A percentile compares a stretch with the other conserved stretches of the same genome.
Evolutionary conservation across 2,329 filamentous ascomycete genomes (phyloP).

Genomic region (Colletotrichum cordylinicola): DNA sequence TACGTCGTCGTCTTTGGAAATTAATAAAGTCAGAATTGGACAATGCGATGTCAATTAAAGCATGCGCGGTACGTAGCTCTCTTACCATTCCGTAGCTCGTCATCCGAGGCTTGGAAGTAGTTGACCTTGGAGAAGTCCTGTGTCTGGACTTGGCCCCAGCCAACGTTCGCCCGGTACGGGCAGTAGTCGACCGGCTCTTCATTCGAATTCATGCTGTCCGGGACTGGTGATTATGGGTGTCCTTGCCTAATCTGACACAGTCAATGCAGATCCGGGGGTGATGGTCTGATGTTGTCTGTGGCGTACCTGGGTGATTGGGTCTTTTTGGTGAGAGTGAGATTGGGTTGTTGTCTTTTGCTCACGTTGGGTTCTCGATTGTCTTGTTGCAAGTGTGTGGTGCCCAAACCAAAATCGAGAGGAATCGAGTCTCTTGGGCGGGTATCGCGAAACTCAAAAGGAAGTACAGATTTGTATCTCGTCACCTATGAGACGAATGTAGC

Average conservation of each 20-base stretch:
- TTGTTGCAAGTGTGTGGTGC: constrained; percentile 9
- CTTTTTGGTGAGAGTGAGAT: background rate
- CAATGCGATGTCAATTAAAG: background rate
- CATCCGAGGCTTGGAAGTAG: constrained; percentile 43
- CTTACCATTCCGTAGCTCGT: constrained; percentile 33
- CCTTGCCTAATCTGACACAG: constrained; percentile 13
- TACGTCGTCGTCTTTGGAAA: constrained; percentile 8
- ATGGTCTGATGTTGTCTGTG: background rate
- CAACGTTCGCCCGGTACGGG: constrained; percentile 43
- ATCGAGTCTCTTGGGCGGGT: constrained; percentile 21
- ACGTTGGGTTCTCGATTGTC: background rate
- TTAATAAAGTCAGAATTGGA: background rate
- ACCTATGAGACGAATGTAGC: constrained; percentile 13
- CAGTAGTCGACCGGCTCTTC: constrained; percentile 41
- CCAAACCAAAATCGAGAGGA: constrained; percentile 11
- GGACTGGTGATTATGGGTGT: constrained; percentile 4
- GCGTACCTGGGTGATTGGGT: background rate
- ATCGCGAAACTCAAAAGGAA: constrained; percentile 19
- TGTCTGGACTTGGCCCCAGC: constrained; percentile 43
- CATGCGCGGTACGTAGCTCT: background rate
- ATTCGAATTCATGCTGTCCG: constrained; percentile 46
- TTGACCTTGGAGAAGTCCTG: constrained; percentile 49
- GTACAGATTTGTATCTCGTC: constrained; percentile 17
- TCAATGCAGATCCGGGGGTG: constrained; percentile 11
- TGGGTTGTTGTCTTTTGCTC: background rate